Percentiles rank a stretch among this genome's conserved stretches.
These are phyloP conservation scores for Artemisia annua DNA, from an alignment of 129 eudicot species.

Conservation along the genomic window DNA sequence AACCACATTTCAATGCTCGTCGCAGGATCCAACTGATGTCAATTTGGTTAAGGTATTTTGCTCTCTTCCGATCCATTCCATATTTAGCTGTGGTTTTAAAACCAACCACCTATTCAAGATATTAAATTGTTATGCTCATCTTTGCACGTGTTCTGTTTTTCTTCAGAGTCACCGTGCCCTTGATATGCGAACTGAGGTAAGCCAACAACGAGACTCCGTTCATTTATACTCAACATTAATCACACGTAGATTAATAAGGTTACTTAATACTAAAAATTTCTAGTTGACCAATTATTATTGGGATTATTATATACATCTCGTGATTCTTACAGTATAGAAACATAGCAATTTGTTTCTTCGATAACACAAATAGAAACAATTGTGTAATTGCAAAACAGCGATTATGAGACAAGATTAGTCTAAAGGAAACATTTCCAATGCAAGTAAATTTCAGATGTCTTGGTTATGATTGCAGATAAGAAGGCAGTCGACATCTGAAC, in stretches of 20 bases:
- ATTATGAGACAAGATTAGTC: neutral
- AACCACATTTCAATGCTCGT: constrained; percentile 6
- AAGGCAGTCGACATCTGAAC: constrained; percentile 76
- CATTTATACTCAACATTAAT: neutral
- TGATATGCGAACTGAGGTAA: constrained; percentile 69
- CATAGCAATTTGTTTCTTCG: no score
- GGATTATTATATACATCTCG: no score
- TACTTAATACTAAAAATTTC: no score
- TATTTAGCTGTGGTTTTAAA: no score
- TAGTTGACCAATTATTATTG: no score
- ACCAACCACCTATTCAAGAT: no score
- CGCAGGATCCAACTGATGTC: constrained; percentile 49
- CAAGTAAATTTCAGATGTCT: neutral
- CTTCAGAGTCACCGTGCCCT: constrained; percentile 51
- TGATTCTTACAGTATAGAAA: no score
- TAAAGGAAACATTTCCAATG: neutral
- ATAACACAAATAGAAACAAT: no score
- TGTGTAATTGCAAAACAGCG: no score
- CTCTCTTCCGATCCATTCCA: neutral
- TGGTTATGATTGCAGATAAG: constrained; percentile 51
- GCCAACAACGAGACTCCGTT: constrained; percentile 9
- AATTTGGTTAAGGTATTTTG: constrained; percentile 54
- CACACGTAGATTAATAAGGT: no score
- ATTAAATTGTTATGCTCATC: constrained; percentile 3
- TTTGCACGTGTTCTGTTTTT: constrained; percentile 16